phyloP scores from a whole-genome alignment of 2,329 filamentous ascomycete genomes.

The Aureobasidium subglaciale region DNA sequence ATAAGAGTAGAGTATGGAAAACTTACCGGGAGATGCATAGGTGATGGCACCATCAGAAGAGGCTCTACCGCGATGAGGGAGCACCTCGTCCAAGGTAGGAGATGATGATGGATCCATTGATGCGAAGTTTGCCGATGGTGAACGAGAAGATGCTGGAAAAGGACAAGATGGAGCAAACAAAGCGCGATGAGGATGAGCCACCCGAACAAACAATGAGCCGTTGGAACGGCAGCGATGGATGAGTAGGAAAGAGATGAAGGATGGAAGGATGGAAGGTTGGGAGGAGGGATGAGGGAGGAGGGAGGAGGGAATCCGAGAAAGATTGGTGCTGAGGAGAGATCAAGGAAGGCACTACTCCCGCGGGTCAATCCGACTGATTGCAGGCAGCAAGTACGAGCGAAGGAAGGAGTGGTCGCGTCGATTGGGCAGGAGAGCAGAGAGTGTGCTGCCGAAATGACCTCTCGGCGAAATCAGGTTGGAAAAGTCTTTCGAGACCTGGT shows the following conservation, averaged over 20 bases:
- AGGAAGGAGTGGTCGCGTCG: neutral
- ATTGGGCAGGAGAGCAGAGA: neutral
- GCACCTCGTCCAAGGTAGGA: neutral
- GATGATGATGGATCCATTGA: constrained; percentile 1
- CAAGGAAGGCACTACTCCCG: neutral
- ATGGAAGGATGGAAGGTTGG: neutral
- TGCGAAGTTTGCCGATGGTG: neutral
- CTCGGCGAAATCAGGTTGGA: neutral
- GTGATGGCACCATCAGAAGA: neutral
- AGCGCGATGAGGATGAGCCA: constrained; percentile 2
- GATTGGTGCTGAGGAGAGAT: neutral
- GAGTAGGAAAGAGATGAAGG: neutral
- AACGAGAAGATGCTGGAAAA: neutral
- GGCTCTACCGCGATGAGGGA: neutral
- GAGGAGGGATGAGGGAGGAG: too few species aligned
- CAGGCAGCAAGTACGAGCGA: neutral
- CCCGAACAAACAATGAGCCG: neutral
- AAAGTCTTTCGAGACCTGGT: neutral
- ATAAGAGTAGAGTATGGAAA: neutral
- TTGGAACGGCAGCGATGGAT: neutral
- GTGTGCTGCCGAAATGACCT: neutral
- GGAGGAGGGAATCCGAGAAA: too few species aligned
- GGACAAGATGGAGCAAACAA: neutral
- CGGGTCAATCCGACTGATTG: neutral
- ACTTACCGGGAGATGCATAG: neutral